Evolutionary conservation across 1,284 basidiomycete species (phyloP).

Genomic region (Fistulina hepatica): DNA sequence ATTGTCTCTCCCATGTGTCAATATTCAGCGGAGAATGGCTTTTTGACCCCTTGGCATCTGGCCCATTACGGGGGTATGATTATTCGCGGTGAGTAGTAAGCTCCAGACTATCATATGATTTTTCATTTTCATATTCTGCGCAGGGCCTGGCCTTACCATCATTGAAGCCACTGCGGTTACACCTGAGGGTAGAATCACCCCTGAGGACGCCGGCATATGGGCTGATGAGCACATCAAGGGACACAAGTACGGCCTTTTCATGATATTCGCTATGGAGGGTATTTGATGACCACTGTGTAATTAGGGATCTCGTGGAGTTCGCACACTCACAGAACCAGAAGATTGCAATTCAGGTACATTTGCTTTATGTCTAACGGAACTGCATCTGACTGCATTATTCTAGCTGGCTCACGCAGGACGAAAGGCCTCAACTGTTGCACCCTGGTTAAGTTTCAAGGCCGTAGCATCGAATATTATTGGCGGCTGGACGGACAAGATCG

Average conservation of each 20-base stretch:
- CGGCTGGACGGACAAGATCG: slow-evolving; percentile 52
- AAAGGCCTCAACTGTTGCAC: slow-evolving; percentile 50
- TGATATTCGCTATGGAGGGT: too few species aligned
- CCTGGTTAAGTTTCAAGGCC: slow-evolving; percentile 38
- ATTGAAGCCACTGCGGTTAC: slow-evolving; percentile 53
- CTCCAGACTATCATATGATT: not conserved
- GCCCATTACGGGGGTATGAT: slow-evolving; percentile 25
- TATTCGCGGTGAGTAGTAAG: not conserved
- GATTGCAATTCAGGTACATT: slow-evolving; percentile 55
- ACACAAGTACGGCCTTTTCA: slow-evolving; percentile 49
- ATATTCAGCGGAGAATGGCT: slow-evolving; percentile 52
- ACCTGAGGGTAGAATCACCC: slow-evolving; percentile 45
- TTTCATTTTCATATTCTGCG: slow-evolving; percentile 25
- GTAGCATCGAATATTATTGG: slow-evolving; percentile 30
- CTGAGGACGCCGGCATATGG: slow-evolving; percentile 59
- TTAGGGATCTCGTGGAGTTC: slow-evolving; percentile 71
- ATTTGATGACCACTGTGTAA: too few species aligned
- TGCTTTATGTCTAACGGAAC: not conserved
- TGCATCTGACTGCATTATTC: not conserved
- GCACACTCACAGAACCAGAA: slow-evolving; percentile 61
- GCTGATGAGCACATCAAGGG: slow-evolving; percentile 60
- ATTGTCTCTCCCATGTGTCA: slow-evolving; percentile 52
- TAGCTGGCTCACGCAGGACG: slow-evolving; percentile 66
- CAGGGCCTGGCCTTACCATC: slow-evolving; percentile 42
- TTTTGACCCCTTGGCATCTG: slow-evolving; percentile 30